Percentiles rank a stretch among this genome's conserved stretches.
phyloP scores from a whole-genome alignment of 2,329 filamentous ascomycete species.

The Leptodontidium sp. region DNA sequence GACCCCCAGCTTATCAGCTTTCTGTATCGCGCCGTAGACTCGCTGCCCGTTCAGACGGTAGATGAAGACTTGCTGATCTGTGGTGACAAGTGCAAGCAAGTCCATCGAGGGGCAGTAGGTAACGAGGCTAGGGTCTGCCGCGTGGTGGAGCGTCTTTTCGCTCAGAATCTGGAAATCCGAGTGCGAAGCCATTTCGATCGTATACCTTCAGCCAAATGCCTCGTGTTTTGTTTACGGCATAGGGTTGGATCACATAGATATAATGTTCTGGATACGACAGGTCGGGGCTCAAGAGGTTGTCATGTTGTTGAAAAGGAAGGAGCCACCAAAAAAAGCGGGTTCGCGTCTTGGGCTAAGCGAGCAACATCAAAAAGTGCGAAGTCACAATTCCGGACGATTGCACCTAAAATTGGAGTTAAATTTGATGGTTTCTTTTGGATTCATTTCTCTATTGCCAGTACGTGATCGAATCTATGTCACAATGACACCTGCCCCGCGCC shows the following conservation, averaged over 20 bases:
- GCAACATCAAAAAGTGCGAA: slow-evolving; percentile 1
- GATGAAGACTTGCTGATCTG: slow-evolving; percentile 74
- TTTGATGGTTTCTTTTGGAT: neutral
- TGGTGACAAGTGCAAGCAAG: slow-evolving; percentile 77
- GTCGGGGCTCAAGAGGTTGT: neutral
- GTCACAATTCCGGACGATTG: neutral
- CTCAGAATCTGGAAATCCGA: slow-evolving; percentile 53
- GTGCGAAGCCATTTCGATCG: slow-evolving; percentile 33
- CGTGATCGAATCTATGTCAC: slow-evolving; percentile 8
- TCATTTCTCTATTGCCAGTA: slow-evolving; percentile 30
- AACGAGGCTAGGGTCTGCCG: slow-evolving; percentile 65
- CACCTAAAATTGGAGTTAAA: neutral
- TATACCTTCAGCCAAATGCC: neutral
- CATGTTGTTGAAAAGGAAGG: slow-evolving; percentile 8
- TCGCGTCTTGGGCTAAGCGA: slow-evolving; percentile 18
- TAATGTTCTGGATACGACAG: neutral
- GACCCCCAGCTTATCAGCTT: slow-evolving; percentile 48
- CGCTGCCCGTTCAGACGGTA: slow-evolving; percentile 81
- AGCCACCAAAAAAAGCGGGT: slow-evolving; percentile 19
- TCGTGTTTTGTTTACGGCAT: neutral
- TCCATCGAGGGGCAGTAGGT: slow-evolving; percentile 87
- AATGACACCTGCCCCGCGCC: slow-evolving; percentile 34
- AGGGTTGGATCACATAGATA: neutral
- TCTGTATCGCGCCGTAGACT: slow-evolving; percentile 60
- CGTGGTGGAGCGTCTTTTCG: slow-evolving; percentile 64